Evolutionary conservation across 129 eudicot genomes (phyloP), one percentile per base, ranked within the genome.

Genomic region (Tagetes erecta): DNA sequence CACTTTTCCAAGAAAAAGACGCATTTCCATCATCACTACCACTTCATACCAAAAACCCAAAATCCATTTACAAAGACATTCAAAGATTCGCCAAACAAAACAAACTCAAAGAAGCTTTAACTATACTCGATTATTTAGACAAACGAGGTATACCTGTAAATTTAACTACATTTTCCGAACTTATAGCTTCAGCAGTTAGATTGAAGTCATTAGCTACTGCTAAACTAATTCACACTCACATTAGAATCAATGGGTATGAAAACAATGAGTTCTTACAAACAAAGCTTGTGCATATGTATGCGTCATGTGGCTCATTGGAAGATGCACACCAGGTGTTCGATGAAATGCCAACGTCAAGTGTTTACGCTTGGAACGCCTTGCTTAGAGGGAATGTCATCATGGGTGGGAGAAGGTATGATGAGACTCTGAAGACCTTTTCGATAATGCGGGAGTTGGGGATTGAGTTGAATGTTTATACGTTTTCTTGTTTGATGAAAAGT

Each of bases 301-400:
- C 91, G 0, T 70, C 83, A 3, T 90, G 95, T 80, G 92, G 88
- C 69, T 84, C 87, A 0, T 47, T 78, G 53, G 91, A 88, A 38
- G 92, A 90, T 60, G 96, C 98, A 2, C 74, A 72, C 69, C 84
- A 51, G 38, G 67, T 90, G 89, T 93, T 90, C 46, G 95, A 81
- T 36, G 82, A 77, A 74, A 76, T 88, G 85, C 83, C 78, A 41
- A 80, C 59, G 2, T 67, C 74, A 58, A 87, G 82, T 59, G 92
- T 90, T 5, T 86, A 87, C 62, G 84, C 96, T 0, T 93, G 98
- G 98, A 93, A 93, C 67, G 96, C 98, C 0, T 84, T 93, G 81
- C 91, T 93, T 40, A 88, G 98, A 52, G 98, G 98, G 0, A 84
- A 80, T 79, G 89, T 93, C 76, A 69, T 90, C 51, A 70, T 59